Percentiles rank a stretch among this genome's conserved stretches.
phyloP scores from a whole-genome alignment of 352 stramenopile species.

The Globisporangium rhizosaccharum region DNA sequence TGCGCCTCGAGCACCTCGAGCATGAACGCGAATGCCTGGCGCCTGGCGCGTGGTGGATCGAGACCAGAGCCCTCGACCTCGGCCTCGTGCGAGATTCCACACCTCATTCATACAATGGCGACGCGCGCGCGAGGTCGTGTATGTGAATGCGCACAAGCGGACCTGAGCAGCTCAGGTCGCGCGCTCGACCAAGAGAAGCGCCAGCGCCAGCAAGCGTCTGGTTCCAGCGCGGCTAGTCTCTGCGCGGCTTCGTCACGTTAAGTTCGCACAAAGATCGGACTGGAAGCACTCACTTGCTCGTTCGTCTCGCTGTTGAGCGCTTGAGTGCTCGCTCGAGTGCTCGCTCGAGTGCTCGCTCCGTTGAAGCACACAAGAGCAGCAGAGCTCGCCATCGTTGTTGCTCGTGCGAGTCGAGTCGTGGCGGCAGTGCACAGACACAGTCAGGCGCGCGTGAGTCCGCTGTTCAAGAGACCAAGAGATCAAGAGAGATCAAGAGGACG shows the following conservation, averaged over 20 bases:
- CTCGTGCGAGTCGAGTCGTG: not conserved
- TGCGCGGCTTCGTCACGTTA: not conserved
- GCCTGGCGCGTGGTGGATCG: too few species aligned
- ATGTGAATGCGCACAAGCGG: not conserved
- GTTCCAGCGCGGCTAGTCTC: not conserved
- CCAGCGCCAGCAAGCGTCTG: slow-evolving; percentile 1
- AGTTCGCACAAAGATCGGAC: not conserved
- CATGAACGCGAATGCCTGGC: too few species aligned
- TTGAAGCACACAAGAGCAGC: too few species aligned
- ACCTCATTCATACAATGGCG: not conserved
- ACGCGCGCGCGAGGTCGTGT: not conserved
- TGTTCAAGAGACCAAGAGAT: too few species aligned
- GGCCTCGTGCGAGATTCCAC: not conserved
- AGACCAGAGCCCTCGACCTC: too few species aligned
- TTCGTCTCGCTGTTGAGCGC: not conserved
- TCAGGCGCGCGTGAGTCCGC: too few species aligned
- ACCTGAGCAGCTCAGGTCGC: slow-evolving; percentile 7
- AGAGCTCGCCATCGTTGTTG: too few species aligned
- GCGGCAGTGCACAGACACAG: too few species aligned
- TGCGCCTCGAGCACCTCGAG: too few species aligned
- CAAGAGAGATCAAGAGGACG: too few species aligned
- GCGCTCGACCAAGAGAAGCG: slow-evolving; percentile 4
- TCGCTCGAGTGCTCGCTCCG: not conserved
- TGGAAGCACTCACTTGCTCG: not conserved
- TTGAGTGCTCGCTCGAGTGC: not conserved